Evolutionary conservation across 495 filamentous ascomycete species (phyloP).

Genomic region (Polyplosphaeria fusca): DNA sequence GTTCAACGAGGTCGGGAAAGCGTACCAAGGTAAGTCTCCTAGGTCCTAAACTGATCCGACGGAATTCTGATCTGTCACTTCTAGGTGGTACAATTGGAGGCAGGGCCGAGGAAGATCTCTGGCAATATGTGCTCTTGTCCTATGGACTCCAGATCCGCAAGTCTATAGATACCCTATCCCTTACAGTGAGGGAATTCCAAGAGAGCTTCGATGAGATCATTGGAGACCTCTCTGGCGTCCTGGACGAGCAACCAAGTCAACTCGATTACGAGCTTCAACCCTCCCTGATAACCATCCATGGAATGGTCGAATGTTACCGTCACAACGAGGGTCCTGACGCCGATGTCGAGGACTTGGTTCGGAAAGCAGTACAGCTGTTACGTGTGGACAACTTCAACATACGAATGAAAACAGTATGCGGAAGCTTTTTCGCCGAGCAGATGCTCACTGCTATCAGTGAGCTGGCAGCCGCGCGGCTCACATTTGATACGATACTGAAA

Average conservation of each 20-base stretch:
- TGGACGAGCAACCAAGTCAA: neutral
- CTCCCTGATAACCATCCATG: neutral
- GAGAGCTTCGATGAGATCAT: neutral
- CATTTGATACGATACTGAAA: neutral
- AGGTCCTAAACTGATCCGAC: too few relatives aligned
- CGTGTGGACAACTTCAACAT: neutral
- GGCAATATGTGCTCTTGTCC: too few relatives aligned
- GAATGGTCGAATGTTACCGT: neutral
- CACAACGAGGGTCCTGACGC: neutral
- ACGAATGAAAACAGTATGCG: neutral
- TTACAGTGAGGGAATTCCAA: neutral
- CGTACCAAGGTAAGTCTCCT: too few relatives aligned
- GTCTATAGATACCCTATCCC: too few relatives aligned
- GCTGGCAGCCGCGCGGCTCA: neutral
- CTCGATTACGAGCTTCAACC: neutral
- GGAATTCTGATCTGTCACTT: too few relatives aligned
- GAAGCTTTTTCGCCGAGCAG: neutral
- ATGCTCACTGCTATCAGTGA: neutral
- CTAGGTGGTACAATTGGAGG: too few relatives aligned
- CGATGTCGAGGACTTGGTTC: neutral
- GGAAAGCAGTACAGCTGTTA: neutral
- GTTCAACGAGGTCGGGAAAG: too few relatives aligned
- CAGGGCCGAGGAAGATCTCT: too few relatives aligned
- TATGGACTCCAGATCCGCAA: too few relatives aligned
- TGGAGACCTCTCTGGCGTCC: neutral